These are phyloP conservation scores for Dianthus caryophyllus DNA, from an alignment of 148 eudicot genomes.

Conservation along the genomic window DNA sequence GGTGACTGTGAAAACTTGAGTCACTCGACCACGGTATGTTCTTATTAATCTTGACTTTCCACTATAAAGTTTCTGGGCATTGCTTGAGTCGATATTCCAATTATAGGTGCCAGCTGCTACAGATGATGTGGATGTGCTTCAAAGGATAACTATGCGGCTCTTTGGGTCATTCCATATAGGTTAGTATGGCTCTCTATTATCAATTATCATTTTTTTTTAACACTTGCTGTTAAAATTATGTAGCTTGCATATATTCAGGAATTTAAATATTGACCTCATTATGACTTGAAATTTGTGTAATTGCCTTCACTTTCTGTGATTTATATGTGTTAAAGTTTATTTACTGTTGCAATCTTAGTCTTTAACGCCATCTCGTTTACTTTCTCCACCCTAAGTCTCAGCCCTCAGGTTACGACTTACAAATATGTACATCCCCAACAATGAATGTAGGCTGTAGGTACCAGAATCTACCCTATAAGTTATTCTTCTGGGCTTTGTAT, in stretches of 20 bases:
- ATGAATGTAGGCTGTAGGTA: too few species aligned
- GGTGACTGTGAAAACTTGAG: conserved; percentile 94
- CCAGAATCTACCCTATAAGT: too few species aligned
- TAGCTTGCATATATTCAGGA: background rate
- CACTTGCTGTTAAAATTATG: background rate
- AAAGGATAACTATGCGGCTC: conserved; percentile 64
- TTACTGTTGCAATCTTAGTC: too few species aligned
- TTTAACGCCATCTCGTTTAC: too few species aligned
- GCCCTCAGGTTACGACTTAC: too few species aligned
- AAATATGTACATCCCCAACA: too few species aligned
- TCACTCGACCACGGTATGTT: conserved; percentile 70
- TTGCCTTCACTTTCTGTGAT: background rate
- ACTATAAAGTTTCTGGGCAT: conserved; percentile 12
- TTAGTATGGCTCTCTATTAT: conserved; percentile 30
- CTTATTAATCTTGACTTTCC: conserved; percentile 11
- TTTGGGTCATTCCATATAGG: conserved; percentile 68
- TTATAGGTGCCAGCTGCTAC: conserved; percentile 79
- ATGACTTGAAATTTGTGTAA: background rate
- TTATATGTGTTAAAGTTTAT: background rate
- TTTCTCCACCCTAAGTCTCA: too few species aligned
- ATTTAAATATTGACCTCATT: background rate
- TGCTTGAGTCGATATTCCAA: conserved; percentile 4
- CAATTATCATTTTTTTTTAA: background rate
- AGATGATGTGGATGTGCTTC: conserved; percentile 74
- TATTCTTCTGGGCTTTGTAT: too few species aligned